Conservation (phyloP, 495 filamentous ascomycete genomes). For the Daldinia bambusicola region DNA sequence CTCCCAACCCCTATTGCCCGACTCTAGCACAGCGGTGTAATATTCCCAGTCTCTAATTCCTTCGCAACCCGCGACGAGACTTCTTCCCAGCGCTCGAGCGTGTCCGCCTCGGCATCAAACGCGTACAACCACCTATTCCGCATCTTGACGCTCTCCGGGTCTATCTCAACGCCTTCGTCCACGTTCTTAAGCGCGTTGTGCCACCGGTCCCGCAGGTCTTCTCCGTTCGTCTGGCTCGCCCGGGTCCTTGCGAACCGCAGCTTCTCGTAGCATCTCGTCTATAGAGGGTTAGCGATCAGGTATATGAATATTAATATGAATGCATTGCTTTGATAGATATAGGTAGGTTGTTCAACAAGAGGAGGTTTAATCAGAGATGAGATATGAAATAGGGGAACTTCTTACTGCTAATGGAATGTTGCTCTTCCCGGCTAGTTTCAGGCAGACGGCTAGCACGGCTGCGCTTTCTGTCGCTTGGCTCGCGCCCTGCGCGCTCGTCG, state of each 20-base stretch:
- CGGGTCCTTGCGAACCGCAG: conserved; percentile 59
- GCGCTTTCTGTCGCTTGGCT: conserved; percentile 63
- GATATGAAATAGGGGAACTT: conserved; percentile 9
- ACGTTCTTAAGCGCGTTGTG: conserved; percentile 61
- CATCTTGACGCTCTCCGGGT: conserved; percentile 64
- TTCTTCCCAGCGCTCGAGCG: conserved; percentile 55
- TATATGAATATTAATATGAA: no score
- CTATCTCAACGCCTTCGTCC: conserved; percentile 59
- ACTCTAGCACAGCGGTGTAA: conserved; percentile 52
- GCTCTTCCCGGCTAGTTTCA: conserved; percentile 56
- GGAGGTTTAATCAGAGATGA: no score
- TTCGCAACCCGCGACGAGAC: conserved; percentile 51
- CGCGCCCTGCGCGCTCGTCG: conserved; percentile 61
- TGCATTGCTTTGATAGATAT: no score
- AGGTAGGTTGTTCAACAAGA: no score
- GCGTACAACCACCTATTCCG: conserved; percentile 62
- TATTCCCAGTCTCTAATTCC: conserved; percentile 54
- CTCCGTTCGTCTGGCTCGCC: conserved; percentile 61
- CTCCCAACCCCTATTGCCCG: neutral
- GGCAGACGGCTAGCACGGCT: conserved; percentile 57
- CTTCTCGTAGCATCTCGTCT: conserved; percentile 64
- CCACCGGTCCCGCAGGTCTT: conserved; percentile 64
- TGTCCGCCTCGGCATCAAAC: conserved; percentile 62
- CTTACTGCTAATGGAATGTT: conserved; percentile 58
- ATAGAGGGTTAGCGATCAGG: neutral